Base-by-base conservation (phyloP, 2,329 filamentous ascomycete species). In the Parastagonospora nodorum region DNA sequence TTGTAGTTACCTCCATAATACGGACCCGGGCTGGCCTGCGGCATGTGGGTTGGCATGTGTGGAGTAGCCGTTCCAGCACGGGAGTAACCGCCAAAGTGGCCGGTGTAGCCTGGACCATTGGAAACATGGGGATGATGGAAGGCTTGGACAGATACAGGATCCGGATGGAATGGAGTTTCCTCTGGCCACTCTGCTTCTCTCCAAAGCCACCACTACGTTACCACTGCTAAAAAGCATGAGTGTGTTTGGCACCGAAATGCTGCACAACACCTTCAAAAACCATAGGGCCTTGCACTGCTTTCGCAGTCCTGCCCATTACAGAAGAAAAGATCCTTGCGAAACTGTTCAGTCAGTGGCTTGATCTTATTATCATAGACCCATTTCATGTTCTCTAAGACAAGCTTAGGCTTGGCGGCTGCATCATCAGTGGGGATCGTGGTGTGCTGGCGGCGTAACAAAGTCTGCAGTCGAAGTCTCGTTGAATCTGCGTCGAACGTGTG, bases 321-420 rank as follows among this genome's bases (percentile, higher is more conserved):
- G 50, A 89, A 80, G 70, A 94, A 94, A 8, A 92, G 75, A 48
- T 92, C 88, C 64, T 86, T 88, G 60, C 85, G 80, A 60, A 82
- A 80, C 39, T 78, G 74, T 55, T 90, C 87, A 2, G 87, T 90
- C 46, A 84, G 74, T 19, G 84, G 84, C 64, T 86, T 89, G 67
- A 94, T 80, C 69, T 90, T 92, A 59, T 83, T 84, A 64, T 92
- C 89, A 68, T 89, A 92, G 28, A 92, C 78, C 85, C 88, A 93
- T 72, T 89, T 92, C 89, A 94, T 92, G 65, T 92, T 91, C 67
- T 93, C 89, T 59, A 94, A 75, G 1, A 87, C 88, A 45, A 93
- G 77, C 65, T 81, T 86, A 67, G 84, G 80, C 24, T 80, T 84
- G 60, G 79, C 82, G 6, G 83, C 78, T 40, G 50, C 40, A 28